Evolutionary conservation across 1,139 yeast genomes (phyloP).

Genomic region (Kurtzmaniella quercitrusa): DNA sequence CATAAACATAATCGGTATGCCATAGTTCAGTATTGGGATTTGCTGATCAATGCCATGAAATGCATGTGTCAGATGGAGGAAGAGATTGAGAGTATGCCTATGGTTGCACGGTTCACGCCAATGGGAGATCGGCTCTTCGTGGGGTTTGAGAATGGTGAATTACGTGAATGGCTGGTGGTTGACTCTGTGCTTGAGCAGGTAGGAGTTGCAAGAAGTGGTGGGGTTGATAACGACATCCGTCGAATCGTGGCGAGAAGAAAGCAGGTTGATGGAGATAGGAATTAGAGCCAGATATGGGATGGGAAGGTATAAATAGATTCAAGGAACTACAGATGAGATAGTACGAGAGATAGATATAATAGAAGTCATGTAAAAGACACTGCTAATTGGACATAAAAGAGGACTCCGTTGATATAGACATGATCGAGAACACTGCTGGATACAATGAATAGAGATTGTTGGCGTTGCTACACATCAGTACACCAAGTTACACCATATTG

Average conservation of each 20-base stretch:
- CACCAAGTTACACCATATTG: too few species aligned
- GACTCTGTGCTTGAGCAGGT: conserved; percentile 11
- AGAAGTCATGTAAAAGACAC: too few species aligned
- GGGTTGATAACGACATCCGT: neutral
- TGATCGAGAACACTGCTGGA: too few species aligned
- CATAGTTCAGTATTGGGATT: conserved; percentile 54
- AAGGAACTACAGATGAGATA: too few species aligned
- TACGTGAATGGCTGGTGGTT: conserved; percentile 17
- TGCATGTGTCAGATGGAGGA: conserved; percentile 10
- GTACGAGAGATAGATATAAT: too few species aligned
- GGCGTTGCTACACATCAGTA: too few species aligned
- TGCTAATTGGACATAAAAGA: too few species aligned
- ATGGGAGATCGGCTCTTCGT: conserved; percentile 20
- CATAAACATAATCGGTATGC: conserved; percentile 15
- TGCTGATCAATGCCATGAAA: conserved; percentile 31
- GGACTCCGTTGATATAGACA: too few species aligned
- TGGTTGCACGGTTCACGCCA: conserved; percentile 17
- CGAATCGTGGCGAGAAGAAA: neutral
- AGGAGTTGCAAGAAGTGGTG: conserved; percentile 7
- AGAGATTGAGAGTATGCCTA: conserved; percentile 9
- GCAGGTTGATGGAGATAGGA: neutral
- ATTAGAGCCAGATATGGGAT: neutral
- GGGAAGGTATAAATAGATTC: neutral
- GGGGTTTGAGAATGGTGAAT: conserved; percentile 24
- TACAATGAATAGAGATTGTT: too few species aligned